Evolutionary conservation across 495 filamentous ascomycete species (phyloP).

Genomic region (Articulospora tetracladia): DNA sequence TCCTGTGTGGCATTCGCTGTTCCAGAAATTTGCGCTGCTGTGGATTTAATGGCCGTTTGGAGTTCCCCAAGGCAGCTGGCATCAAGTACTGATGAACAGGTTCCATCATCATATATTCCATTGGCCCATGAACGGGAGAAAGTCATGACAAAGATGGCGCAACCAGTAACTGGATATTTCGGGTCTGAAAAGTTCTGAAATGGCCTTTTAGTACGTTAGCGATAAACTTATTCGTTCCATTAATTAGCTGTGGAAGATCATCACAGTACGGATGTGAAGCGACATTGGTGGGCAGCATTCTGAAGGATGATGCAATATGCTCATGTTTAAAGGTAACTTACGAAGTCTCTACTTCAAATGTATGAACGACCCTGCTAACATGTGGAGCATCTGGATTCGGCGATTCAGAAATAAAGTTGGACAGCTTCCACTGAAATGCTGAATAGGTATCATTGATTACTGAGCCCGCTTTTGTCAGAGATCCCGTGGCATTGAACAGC

Average conservation of each 20-base stretch:
- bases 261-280: no score
- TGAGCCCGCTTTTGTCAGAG: not conserved
- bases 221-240: no score
- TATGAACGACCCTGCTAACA: not conserved
- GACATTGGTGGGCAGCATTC: no score
- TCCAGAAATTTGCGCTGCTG: not conserved
- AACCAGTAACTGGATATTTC: not conserved
- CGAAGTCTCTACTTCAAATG: not conserved
- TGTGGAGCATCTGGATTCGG: not conserved
- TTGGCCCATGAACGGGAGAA: not conserved
- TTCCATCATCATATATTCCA: not conserved
- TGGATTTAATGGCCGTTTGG: not conserved
- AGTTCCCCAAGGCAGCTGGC: not conserved
- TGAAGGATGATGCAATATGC: no score
- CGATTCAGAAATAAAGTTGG: not conserved
- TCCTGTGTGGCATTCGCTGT: not conserved
- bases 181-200: not conserved
- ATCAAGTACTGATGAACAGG: not conserved
- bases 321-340: not conserved
- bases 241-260: no score
- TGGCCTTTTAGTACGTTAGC: not conserved
- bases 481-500: not conserved
- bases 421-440: not conserved
- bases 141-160: not conserved
- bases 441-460: not conserved